Evolutionary conservation across 805 yeast genomes (phyloP).

Genomic region (Teunomyces tritomae): DNA sequence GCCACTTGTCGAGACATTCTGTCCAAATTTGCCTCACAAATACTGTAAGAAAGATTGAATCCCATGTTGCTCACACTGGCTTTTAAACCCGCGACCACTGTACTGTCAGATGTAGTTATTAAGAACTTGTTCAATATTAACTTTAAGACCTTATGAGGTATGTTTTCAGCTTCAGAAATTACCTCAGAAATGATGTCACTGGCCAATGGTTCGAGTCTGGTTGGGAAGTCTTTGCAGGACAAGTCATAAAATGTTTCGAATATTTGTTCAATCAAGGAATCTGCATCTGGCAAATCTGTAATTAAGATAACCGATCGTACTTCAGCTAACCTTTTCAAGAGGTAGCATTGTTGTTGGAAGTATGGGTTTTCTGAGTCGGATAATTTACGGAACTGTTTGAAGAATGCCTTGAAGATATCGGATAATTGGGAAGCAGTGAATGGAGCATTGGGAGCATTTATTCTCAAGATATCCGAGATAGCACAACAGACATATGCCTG

Average conservation of each 20-base stretch:
- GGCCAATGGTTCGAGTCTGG: conserved; percentile 57
- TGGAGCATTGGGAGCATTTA: conserved; percentile 91
- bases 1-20: conserved; percentile 74
- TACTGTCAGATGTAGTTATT: conserved; percentile 12
- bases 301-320: conserved; percentile 71
- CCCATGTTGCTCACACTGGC: conserved; percentile 47
- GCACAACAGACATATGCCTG: conserved; percentile 72
- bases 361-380: conserved; percentile 56
- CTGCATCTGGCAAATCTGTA: conserved; percentile 69
- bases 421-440: conserved; percentile 62
- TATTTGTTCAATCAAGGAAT: conserved; percentile 48
- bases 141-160: conserved; percentile 60
- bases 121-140: conserved; percentile 65
- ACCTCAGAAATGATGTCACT: conserved; percentile 74
- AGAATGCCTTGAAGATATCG: conserved; percentile 63
- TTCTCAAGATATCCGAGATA: conserved; percentile 67
- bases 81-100: conserved; percentile 17
- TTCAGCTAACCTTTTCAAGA: conserved; percentile 69
- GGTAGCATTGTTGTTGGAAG: conserved; percentile 59
- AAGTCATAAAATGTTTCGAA: conserved; percentile 64
- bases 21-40: conserved; percentile 70
- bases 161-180: conserved; percentile 63
- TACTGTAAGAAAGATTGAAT: conserved; percentile 58
- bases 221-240: conserved; percentile 43
- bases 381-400: conserved; percentile 58